Evolutionary conservation across 2,329 filamentous ascomycete genomes (phyloP).

Genomic region (Ascochyta lentis): DNA sequence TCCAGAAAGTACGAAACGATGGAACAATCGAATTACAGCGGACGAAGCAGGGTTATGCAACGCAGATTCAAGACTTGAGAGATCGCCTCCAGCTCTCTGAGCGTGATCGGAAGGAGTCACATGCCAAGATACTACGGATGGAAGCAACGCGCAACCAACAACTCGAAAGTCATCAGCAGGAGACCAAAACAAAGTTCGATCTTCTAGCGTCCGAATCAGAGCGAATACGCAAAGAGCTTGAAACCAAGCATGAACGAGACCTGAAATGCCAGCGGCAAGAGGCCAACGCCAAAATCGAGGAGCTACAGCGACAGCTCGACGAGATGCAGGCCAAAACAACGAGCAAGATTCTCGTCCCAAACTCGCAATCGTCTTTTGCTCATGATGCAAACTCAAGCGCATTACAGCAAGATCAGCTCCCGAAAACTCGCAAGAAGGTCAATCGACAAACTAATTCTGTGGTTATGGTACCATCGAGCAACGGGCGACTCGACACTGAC

Average conservation of each 20-base stretch:
- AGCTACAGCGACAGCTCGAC: not conserved
- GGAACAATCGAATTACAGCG: not conserved
- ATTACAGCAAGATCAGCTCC: not conserved
- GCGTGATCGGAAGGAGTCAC: constrained; percentile 19
- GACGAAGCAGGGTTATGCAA: not conserved
- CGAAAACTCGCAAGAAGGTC: constrained; percentile 28
- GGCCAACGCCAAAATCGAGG: not conserved
- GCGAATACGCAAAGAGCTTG: not conserved
- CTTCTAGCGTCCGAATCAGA: constrained; percentile 1
- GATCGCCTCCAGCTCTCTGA: constrained; percentile 20
- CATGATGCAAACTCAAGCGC: not conserved
- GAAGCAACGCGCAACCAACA: constrained; percentile 22
- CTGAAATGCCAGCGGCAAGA: not conserved
- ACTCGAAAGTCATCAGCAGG: constrained; percentile 23
- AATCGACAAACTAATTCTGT: constrained; percentile 26
- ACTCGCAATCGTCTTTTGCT: not conserved
- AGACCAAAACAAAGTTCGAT: constrained; percentile 13
- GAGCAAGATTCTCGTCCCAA: not conserved
- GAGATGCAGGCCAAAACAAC: not conserved
- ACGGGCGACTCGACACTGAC: not conserved
- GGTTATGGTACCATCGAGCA: not conserved
- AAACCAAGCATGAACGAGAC: not conserved
- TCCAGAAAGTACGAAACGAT: constrained; percentile 3
- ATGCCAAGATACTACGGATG: constrained; percentile 20
- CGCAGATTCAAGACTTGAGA: constrained; percentile 15